Base-by-base conservation (phyloP, 345 rosid species). In the Trapa bicornis region DNA sequence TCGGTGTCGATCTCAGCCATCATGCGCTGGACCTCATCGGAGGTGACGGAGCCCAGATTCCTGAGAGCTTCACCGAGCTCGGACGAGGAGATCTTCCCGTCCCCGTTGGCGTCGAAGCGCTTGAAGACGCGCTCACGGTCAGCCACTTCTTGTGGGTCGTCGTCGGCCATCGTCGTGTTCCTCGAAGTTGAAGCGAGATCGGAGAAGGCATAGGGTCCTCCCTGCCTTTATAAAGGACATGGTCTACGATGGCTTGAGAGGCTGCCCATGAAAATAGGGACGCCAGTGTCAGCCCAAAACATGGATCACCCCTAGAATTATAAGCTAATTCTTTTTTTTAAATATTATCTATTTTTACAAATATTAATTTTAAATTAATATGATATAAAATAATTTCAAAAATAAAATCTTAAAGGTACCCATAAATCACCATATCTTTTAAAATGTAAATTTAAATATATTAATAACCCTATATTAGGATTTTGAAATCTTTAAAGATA, bases 1-100 rank as follows among this genome's bases (percentile, higher is more conserved):
- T 93, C 88, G 0, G 96, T 88, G 65, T 93, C 98, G 42, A 93
- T 90, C 83, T 93, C 98, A 0, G 80, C 81, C 98, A 93, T 93
- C 98, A 93, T 93, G 41, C 86, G 78, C 45, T 80, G 79, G 14
- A 88, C 47, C 72, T 93, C 98, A 0, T 85, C 98, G 0, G 52
- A 50, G 0, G 89, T 83, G 70, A 87, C 90, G 0, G 90, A 81
- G 2, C 91, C 91, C 0, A 90, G 88, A 9, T 82, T 71, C 82
- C 87, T 86, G 70, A 88, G 74, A 52, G 92, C 80, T 4, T 88
- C 92, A 3, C 92, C 96, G 0, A 93, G 89, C 88, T 90, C 97
- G 0, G 84, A 0, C 7, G 94, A 73, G 0, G 97, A 93, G 78
- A 93, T 93, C 58, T 81, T 79, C 4, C 92, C 96, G 17, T 93